A percentile compares a stretch with the other conserved stretches of the same genome.
Conservation (phyloP, 306 rosid genomes). For the Acacia melanoxylon region DNA sequence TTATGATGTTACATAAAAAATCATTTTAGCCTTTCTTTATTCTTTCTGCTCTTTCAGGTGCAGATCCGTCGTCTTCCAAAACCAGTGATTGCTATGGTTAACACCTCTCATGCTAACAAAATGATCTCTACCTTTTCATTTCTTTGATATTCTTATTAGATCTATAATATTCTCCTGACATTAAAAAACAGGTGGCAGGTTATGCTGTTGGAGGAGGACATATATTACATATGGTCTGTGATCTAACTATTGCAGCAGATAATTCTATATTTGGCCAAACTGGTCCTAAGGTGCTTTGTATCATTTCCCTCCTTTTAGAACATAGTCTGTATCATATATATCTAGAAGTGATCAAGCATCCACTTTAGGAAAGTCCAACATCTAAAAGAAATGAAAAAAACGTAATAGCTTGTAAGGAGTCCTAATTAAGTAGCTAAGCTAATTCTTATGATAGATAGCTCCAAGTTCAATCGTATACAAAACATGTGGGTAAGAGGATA, state of each 20-base stretch:
- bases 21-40: constrained; percentile 1
- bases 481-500: neutral
- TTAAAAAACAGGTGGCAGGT: constrained; percentile 78
- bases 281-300: constrained; percentile 83
- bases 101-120: neutral
- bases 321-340: neutral
- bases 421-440: neutral
- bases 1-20: neutral
- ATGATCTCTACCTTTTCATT: neutral
- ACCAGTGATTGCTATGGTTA: constrained; percentile 89
- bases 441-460: neutral
- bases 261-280: constrained; percentile 96
- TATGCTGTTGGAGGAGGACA: constrained; percentile 97
- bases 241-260: constrained; percentile 89
- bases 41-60: constrained; percentile 47
- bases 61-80: constrained; percentile 92
- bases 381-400: neutral
- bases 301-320: neutral
- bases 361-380: neutral
- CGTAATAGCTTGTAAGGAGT: too few relatives aligned
- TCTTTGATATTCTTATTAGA: constrained; percentile 12
- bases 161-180: constrained; percentile 17
- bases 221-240: constrained; percentile 82
- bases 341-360: neutral
- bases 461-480: neutral